Base-by-base conservation (phyloP, 139 green algal species). In the Chlamydomonas schloesseri region DNA sequence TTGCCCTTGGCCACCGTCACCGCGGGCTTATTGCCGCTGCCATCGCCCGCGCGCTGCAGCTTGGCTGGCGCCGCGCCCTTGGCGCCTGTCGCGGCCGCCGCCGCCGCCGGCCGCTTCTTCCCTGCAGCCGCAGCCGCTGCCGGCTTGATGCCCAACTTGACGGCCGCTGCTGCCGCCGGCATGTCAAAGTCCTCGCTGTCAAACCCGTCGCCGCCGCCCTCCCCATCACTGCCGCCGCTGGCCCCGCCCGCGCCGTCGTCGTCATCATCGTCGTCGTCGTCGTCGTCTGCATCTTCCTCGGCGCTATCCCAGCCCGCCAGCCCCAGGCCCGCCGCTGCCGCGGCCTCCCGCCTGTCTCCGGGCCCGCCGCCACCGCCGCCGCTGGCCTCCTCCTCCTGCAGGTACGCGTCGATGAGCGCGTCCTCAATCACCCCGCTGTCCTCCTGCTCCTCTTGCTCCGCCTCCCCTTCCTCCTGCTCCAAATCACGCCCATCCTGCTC, bases 341-440 rank as follows among this genome's bases (percentile, higher is more conserved):
- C 20, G 64, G 37, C 64, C 14, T 14, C 37, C 42, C 13, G 18
- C 28, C 11, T 17, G 34, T 10, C 57, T 14, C 34, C 57, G 2
- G 15, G 33, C 8, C 33, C 75, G 0, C n/a, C n/a, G n/a, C n/a
- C n/a, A n/a, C n/a, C n/a, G n/a, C n/a, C n/a, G n/a, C 62, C 37
- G 9, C 9, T 24, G 28, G 13, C 62, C n/a, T 73, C 60, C 60
- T 37, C 77, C n/a, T 73, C 60, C 60, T 37, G 62, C 29, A 83
- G 26, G 28, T 73, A 83, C 15, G 20, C 79, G 23, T 76, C 65
- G 21, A 76, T 67, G 46, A 68, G 65, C 31, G 10, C 79, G 23
- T 67, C 79, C 3, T 85, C 79, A 18, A 85, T 85, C 10, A 85
- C 79, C 0, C 79, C 79, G 50, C 79, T 85, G 67, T 85, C 79